A percentile compares a stretch with the other conserved stretches of the same genome.
Evolutionary conservation across 768 basidiomycete genomes (phyloP).

Genomic region (Cystofilobasidium macerans): DNA sequence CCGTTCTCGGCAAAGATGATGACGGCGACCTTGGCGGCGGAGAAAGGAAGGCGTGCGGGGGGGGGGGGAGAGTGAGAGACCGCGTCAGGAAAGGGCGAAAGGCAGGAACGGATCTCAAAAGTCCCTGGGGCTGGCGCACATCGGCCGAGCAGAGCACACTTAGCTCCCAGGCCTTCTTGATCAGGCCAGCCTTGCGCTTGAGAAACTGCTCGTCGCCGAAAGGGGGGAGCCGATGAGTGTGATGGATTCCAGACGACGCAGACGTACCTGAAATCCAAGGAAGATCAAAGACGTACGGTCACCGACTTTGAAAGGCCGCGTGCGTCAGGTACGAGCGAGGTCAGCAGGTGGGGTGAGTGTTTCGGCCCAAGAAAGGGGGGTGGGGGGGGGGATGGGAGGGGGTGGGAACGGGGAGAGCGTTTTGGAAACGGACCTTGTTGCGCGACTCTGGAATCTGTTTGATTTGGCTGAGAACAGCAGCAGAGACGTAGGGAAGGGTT

Average conservation of each 20-base stretch:
- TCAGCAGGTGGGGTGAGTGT: not conserved
- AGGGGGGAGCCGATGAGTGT: too few species aligned
- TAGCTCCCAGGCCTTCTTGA: slow-evolving; percentile 28
- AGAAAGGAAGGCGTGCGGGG: not conserved
- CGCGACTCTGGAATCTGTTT: slow-evolving; percentile 16
- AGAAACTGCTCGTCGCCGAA: slow-evolving; percentile 18
- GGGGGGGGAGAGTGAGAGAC: too few species aligned
- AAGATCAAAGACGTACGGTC: not conserved
- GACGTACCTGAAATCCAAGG: too few species aligned
- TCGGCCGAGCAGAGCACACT: slow-evolving; percentile 25
- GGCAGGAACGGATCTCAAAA: not conserved
- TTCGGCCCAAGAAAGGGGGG: too few species aligned
- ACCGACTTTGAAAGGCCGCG: not conserved
- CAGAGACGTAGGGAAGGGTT: too few species aligned
- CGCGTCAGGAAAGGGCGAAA: not conserved
- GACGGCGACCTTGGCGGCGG: slow-evolving; percentile 16
- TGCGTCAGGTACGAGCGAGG: not conserved
- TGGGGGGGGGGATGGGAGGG: too few species aligned
- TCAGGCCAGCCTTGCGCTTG: slow-evolving; percentile 26
- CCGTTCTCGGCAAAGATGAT: slow-evolving; percentile 22
- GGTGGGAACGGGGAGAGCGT: too few species aligned
- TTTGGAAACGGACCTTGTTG: slow-evolving; percentile 8
- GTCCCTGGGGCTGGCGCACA: slow-evolving; percentile 6
- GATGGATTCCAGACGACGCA: too few species aligned
- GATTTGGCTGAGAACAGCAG: not conserved